Evolutionary conservation across 2,329 filamentous ascomycete genomes (phyloP), one percentile per base, ranked within the genome.

Genomic region (Fusarium floridanum): DNA sequence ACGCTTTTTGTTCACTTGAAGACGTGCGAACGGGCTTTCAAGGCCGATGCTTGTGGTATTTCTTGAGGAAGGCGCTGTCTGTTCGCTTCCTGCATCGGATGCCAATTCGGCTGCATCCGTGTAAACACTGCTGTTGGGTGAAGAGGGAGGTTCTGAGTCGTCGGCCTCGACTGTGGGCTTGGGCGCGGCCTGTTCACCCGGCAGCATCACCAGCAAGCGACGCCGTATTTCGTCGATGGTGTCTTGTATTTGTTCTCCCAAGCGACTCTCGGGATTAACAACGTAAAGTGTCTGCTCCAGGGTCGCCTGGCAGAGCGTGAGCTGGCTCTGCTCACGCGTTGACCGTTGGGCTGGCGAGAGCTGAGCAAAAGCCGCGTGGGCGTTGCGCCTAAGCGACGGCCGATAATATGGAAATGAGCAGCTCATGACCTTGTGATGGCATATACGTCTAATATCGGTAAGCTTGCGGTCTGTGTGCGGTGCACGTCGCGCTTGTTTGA

Each of bases 201-300:
- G 17, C 22, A 64, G 34, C 32, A 29, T 32, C 32, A 50, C 45
- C 17, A 64, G 45, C 14, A 39, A 17, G 12, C 45, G 62, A 45
- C 62, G 62, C 9, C 62, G 50, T 24, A 64, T 43, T 29, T 57
- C 62, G 24, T 64, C 36, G 29, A 64, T 55, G 8, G 29, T 39
- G 34, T 64, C 27, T 22, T 64, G 48, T 34, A 64, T 29, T 39
- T 64, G 43, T 16, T 29, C 9, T 27, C 50, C 62, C 32, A 64
- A 8, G 4, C 36, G 27, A 11, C 20, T 41, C 10, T 43, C n/a
- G 11, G 64, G 64, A 20, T 20, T 24, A 34, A 67, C 27, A 36
- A 67, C 53, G 22, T 56, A 63, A 12, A 67, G 64, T 27, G 64
- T 62, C 64, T 55, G 43, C 34, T 67, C 64, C 29, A 67, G 57